Percentiles rank a stretch among this genome's conserved stretches.
Evolutionary conservation across 352 stramenopile genomes (phyloP).

Genomic region (Phytophthora hibernalis): DNA sequence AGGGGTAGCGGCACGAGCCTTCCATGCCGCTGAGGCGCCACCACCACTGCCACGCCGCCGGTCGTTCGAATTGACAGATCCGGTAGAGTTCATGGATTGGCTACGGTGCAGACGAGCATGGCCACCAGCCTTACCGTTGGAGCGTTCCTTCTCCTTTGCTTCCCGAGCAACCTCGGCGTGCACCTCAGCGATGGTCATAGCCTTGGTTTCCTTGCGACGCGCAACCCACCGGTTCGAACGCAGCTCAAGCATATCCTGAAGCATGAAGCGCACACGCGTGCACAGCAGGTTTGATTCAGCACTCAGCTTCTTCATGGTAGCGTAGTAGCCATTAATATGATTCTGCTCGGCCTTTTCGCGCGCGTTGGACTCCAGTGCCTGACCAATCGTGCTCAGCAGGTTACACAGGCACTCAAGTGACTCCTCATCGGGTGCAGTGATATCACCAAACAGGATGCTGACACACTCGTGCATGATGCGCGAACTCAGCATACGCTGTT

Average conservation of each 20-base stretch:
- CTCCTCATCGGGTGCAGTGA: conserved; percentile 92
- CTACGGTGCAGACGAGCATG: conserved; percentile 62
- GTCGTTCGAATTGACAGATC: conserved; percentile 43
- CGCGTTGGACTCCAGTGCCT: conserved; percentile 80
- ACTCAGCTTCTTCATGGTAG: conserved; percentile 71
- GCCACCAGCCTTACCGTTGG: conserved; percentile 38
- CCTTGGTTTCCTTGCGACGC: conserved; percentile 82
- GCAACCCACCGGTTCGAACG: conserved; percentile 81
- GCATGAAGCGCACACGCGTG: conserved; percentile 86
- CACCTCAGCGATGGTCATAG: conserved; percentile 86
- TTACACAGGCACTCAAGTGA: conserved; percentile 96
- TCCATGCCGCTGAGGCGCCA: conserved; percentile 67
- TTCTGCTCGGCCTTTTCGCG: conserved; percentile 58
- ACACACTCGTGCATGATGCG: conserved; percentile 96
- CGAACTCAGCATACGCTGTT: conserved; percentile 94
- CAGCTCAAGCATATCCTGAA: conserved; percentile 82
- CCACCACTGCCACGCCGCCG: conserved; percentile 47
- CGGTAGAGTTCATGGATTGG: conserved; percentile 61
- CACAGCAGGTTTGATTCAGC: conserved; percentile 70
- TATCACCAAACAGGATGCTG: conserved; percentile 76
- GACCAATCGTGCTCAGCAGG: conserved; percentile 93
- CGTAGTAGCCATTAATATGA: conserved; percentile 79
- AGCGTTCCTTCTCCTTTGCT: conserved; percentile 72
- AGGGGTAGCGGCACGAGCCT: conserved; percentile 46
- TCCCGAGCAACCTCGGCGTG: conserved; percentile 79